Evolutionary conservation across 2,329 filamentous ascomycete species (phyloP).

Genomic region (Ophiostoma montium): DNA sequence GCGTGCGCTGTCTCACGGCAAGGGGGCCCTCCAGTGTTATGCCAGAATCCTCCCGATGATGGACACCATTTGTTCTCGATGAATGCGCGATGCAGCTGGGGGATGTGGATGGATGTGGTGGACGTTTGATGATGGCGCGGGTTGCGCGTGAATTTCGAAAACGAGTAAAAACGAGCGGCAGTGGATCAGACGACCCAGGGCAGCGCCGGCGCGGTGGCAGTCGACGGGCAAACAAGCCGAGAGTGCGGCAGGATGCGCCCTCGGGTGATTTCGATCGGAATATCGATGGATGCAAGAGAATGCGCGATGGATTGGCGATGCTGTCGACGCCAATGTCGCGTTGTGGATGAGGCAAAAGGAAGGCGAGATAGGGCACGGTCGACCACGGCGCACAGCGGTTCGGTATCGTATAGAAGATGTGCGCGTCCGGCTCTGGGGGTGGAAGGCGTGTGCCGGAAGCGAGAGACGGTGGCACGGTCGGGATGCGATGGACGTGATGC

Average conservation of each 20-base stretch:
- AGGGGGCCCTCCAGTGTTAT: neutral
- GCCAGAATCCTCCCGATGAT: neutral
- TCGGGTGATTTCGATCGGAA: neutral
- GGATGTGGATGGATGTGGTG: too few species aligned
- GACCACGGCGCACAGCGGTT: neutral
- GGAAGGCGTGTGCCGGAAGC: neutral
- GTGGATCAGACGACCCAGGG: slow-evolving; percentile 1
- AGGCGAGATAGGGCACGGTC: neutral
- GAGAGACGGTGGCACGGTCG: neutral
- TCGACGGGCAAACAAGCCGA: neutral
- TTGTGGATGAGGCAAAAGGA: neutral
- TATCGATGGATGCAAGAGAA: neutral
- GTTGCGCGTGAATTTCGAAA: neutral
- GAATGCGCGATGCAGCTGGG: neutral
- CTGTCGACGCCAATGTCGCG: neutral
- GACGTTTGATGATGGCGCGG: neutral
- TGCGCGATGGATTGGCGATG: neutral
- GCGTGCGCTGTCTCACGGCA: neutral
- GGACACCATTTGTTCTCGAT: neutral
- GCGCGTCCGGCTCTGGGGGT: neutral
- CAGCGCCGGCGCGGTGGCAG: neutral
- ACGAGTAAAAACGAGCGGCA: neutral
- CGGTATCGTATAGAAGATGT: neutral
- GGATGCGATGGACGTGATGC: slow-evolving; percentile 5
- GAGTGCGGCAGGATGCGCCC: neutral